Evolutionary conservation across 139 green algal genomes (phyloP).

Genomic region (Volvox africanus): DNA sequence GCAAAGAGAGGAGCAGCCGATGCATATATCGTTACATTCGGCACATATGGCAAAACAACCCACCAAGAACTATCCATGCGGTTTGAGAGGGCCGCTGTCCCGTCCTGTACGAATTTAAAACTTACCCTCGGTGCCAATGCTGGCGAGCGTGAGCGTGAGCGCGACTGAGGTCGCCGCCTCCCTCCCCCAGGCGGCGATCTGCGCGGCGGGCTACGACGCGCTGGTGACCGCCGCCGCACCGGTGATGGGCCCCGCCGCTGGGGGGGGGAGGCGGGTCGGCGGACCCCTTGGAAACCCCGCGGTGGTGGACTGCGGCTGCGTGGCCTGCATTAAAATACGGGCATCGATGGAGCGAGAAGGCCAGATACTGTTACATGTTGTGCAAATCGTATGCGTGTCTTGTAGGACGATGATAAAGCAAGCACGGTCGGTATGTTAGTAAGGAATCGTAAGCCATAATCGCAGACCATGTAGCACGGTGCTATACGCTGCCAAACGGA

Average conservation of each 20-base stretch:
- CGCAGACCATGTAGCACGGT: too few species aligned
- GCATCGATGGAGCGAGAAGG: too few species aligned
- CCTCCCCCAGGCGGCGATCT: not conserved
- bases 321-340: not conserved
- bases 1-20: not conserved
- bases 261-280: not conserved
- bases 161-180: constrained; percentile 1
- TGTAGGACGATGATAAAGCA: too few species aligned
- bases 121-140: not conserved
- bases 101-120: not conserved
- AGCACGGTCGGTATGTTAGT: too few species aligned
- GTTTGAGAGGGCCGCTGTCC: not conserved
- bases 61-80: too few species aligned
- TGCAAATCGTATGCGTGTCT: too few species aligned
- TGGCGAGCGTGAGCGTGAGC: constrained; percentile 31
- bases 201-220: constrained; percentile 28
- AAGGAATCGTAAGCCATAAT: too few species aligned
- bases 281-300: not conserved
- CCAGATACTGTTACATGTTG: too few species aligned
- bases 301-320: constrained; percentile 45
- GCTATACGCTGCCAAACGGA: too few species aligned
- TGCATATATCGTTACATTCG: not conserved
- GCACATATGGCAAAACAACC: not conserved
- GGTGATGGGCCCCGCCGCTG: constrained; percentile 11
- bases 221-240: constrained; percentile 8